A percentile compares a stretch with the other conserved stretches of the same genome.
These are phyloP conservation scores for Bathelium albidoporum DNA, from an alignment of 495 filamentous ascomycete species.

Conservation along the genomic window DNA sequence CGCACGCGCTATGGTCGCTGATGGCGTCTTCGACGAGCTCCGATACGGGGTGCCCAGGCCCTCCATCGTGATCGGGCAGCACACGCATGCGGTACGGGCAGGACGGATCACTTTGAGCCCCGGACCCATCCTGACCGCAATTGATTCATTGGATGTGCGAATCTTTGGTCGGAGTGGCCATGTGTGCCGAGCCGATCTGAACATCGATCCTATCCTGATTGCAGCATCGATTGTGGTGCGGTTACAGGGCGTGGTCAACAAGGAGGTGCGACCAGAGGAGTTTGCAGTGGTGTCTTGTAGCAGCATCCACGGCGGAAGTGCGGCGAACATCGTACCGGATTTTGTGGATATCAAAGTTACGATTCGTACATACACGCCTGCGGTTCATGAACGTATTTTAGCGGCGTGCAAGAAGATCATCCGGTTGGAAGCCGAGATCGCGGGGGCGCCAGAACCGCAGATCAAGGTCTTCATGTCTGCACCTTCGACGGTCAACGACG, in stretches of 20 bases:
- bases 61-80: constrained; percentile 42
- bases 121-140: constrained; percentile 4
- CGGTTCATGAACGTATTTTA: background rate
- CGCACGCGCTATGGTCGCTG: constrained; percentile 45
- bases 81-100: constrained; percentile 40
- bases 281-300: constrained; percentile 43
- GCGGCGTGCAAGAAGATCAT: background rate
- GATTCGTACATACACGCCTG: constrained; percentile 32
- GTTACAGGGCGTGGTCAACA: constrained; percentile 41
- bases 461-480: background rate
- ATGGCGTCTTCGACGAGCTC: constrained; percentile 34
- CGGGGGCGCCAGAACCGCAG: background rate
- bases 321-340: constrained; percentile 45
- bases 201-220: constrained; percentile 42
- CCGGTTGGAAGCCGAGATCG: background rate
- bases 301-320: constrained; percentile 40
- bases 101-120: constrained; percentile 18
- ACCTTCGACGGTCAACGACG: background rate
- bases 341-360: constrained; percentile 39
- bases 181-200: constrained; percentile 41
- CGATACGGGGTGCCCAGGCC: constrained; percentile 36
- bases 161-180: constrained; percentile 45
- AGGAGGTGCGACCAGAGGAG: constrained; percentile 41
- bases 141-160: constrained; percentile 42
- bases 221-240: constrained; percentile 40